Base-by-base conservation (phyloP, 495 filamentous ascomycete species). In the Talaromyces nanjingensis region DNA sequence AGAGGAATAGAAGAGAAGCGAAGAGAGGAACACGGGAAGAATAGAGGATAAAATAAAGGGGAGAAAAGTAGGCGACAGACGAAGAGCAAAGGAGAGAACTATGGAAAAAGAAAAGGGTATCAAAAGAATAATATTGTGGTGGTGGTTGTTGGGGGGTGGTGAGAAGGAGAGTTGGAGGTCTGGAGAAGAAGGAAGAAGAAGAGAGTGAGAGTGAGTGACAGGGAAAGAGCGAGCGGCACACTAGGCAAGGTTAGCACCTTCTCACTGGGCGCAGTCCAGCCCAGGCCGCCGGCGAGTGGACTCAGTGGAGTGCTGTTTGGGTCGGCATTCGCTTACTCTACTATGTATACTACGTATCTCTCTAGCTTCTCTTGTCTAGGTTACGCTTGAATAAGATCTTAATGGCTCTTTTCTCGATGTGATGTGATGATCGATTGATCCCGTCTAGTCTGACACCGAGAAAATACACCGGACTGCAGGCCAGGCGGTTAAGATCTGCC, bases 31-130 rank as follows among this genome's bases (percentile, higher is more conserved):
- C 16, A 45, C 22, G 54, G 65, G 11, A 60, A 47, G 56, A 27
- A 59, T 22, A 56, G 53, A 42, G 56, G 64, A 33, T 63, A 27
- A 64, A 67, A 71, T 70, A 64, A 66, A 67, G 60, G 69, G 65
- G 69, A 74, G 63, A 54, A 49, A 60, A 14, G 42, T 9, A 59
- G 33, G 25, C 56, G 56, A 25, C 16, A 24, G 55, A 27, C 16
- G 34, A 29, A 63, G 39, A 45, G 33, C 20, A 60, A 63, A 65
- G 70, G 33, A 59, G 61, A 57, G 60, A 67, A 63, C 49, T 62
- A 64, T 47, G 49, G 62, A 71, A 62, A 52, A 65, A 63, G 63
- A 64, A 69, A 70, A 59, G 52, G 52, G 52, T 55, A 55, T 55
- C 52, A 55, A 55, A 55, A 55, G 20, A 55, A 55, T 24, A 24